phyloP scores from a whole-genome alignment of 148 eudicot species.

The Rhododendron molle region DNA sequence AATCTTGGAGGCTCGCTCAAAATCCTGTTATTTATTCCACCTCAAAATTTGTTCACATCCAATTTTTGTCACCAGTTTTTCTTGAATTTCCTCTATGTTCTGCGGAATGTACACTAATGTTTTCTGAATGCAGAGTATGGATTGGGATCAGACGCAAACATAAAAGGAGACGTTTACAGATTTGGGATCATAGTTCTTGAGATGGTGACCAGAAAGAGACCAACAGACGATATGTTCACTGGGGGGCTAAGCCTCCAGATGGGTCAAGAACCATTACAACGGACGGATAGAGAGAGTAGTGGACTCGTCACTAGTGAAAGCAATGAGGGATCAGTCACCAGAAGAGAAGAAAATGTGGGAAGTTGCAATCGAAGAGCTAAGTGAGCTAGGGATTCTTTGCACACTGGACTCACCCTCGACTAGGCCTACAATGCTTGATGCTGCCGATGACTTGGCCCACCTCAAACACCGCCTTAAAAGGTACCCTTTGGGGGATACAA shows the following conservation, averaged over 20 bases:
- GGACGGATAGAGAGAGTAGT: constrained; percentile 25
- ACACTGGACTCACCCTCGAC: constrained; percentile 28
- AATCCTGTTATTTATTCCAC: background rate
- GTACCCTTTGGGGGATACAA: constrained; percentile 27
- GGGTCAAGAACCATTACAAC: constrained; percentile 33
- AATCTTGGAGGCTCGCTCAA: background rate
- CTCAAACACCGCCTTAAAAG: constrained; percentile 7
- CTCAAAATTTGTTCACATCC: background rate
- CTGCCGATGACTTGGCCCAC: constrained; percentile 32
- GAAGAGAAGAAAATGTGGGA: constrained; percentile 38
- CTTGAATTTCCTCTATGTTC: no score
- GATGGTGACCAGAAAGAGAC: constrained; percentile 40
- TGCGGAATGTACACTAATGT: background rate
- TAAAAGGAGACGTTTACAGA: constrained; percentile 44
- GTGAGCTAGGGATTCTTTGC: constrained; percentile 35
- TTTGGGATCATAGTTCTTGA: constrained; percentile 42
- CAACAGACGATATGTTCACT: constrained; percentile 33
- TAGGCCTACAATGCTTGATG: constrained; percentile 46
- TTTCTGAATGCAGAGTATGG: constrained; percentile 30
- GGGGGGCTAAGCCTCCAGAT: constrained; percentile 33
- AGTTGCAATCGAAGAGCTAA: constrained; percentile 27
- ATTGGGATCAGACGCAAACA: constrained; percentile 28
- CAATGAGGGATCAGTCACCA: constrained; percentile 21
- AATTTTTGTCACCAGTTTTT: background rate
- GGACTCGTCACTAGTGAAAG: constrained; percentile 25